Base-by-base conservation (phyloP, 2,329 filamentous ascomycete genomes). In the Graphiopsis chlorocephala region DNA sequence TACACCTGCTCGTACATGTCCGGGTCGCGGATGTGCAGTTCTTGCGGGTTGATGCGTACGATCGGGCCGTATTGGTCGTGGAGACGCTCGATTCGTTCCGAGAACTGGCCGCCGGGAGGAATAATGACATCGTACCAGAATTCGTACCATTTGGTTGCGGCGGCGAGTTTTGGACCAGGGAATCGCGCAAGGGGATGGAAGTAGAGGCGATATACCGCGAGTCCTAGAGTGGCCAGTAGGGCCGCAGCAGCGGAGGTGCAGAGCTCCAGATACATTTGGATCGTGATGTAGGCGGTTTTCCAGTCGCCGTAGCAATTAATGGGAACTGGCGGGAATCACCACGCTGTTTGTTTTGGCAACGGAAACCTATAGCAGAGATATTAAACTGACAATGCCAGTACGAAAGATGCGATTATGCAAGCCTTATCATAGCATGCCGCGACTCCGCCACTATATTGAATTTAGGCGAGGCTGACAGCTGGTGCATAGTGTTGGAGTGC, bases 21-120 rank as follows among this genome's bases (percentile, higher is more conserved):
- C 33, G 65, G 65, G 31, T 63, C 64, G 64, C 77, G 77, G 69
- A 79, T 79, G 2, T 78, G 75, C 67, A 84, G 71, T 65, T 84
- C 80, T 53, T 76, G 74, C 0, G 82, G 82, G 0, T 76, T 78
- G 7, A 84, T 75, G 7, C 83, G 81, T 1, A 84, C 81, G 1
- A 76, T 79, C 0, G 79, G 71, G 6, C 82, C 83, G 64, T 84
- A 82, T 53, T 75, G 61, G 15, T 69, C 48, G 64, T 85, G 83
- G 0, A 85, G 70, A 0, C 15, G 33, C 14, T 38, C 33, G 65
- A 38, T 6, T 15, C n/a, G 14, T 15, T 14, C 33, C 4, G 33
- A 38, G 33, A 38, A 38, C 15, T 38, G 33, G 33, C 33, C 33
- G 4, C 33, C 33, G 15, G 33, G 33, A 5, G 33, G 33, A 4